phyloP scores from a whole-genome alignment of 148 eudicot species.

The Silene conica region DNA sequence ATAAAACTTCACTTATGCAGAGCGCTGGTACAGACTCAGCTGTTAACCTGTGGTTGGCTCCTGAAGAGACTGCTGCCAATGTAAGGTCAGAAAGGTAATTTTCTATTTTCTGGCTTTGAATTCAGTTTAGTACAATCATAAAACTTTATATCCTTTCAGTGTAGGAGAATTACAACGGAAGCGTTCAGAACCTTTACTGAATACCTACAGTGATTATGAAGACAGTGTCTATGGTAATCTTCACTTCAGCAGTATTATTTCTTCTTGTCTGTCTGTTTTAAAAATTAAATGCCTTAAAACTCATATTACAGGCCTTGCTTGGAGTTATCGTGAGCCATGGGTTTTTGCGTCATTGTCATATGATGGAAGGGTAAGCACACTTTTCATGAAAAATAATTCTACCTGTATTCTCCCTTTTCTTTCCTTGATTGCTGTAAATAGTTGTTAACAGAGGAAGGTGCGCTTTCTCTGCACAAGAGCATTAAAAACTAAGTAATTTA shows the following conservation, averaged over 20 bases:
- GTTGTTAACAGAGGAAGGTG: neutral
- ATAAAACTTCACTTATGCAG: constrained; percentile 34
- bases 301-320: constrained; percentile 66
- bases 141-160: constrained; percentile 33
- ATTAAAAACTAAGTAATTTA: neutral
- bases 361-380: constrained; percentile 87
- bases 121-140: neutral
- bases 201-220: constrained; percentile 88
- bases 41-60: constrained; percentile 81
- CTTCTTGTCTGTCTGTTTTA: constrained; percentile 2
- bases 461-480: neutral
- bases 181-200: constrained; percentile 52
- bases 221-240: constrained; percentile 87
- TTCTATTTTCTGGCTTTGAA: constrained; percentile 9
- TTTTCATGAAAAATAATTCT: neutral
- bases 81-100: constrained; percentile 50
- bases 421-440: neutral
- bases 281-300: constrained; percentile 2
- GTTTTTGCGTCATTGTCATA: constrained; percentile 92
- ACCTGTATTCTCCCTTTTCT: neutral
- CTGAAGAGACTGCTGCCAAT: constrained; percentile 39
- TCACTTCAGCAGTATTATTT: constrained; percentile 10
- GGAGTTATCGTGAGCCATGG: constrained; percentile 97
- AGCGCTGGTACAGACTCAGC: constrained; percentile 97
- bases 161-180: constrained; percentile 37